Base-by-base conservation (phyloP, 371 early-diverging fungal genomes). In the Entomophthora muscae region DNA sequence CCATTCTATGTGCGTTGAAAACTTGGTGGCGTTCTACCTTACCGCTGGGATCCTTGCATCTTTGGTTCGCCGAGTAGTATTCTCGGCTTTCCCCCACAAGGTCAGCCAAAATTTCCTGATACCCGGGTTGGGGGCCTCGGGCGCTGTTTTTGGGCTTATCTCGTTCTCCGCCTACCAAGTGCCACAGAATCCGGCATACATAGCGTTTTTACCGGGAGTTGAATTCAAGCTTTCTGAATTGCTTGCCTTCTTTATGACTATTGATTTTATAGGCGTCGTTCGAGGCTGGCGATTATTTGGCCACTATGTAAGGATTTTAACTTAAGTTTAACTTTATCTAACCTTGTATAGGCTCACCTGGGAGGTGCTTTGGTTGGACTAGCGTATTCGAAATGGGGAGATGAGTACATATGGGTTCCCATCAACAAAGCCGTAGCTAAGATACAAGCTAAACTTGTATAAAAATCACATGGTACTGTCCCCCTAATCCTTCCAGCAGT, bases 21-120 rank as follows among this genome's bases (percentile, higher is more conserved):
- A 89, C 60, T 90, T 90, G 69, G 31, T 84, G 23, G 90, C 89
- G 0, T 82, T 86, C 64, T 90, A 90, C 61, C 33, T 88, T 21
- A 66, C 82, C 0, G 75, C 82, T 0, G 89, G 84, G 28, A 73
- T 83, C 22, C 64, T 76, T 0, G 80, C 89, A 0, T 79, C 81
- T 53, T 69, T 85, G 1, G 77, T 74, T 27, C 23, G 59, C 13
- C 23, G 24, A 7, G 31, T 21, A 5, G 24, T 30, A 7, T 21
- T 58, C 22, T 28, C 24, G 7, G 26, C 26, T 13, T 5, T 7
- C 22, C 52, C 42, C 13, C 3, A 84, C 82, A 67, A 78, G 24
- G 70, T 77, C 23, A 67, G 75, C 12, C 69, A 73, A 7, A 66
- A 73, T 26, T 68, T 75, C 0, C 70, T 88, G 29, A 57, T 81